Percentiles rank a stretch among this genome's conserved stretches.
Evolutionary conservation across 2,329 filamentous ascomycete genomes (phyloP).

Genomic region (Alternaria sp.): DNA sequence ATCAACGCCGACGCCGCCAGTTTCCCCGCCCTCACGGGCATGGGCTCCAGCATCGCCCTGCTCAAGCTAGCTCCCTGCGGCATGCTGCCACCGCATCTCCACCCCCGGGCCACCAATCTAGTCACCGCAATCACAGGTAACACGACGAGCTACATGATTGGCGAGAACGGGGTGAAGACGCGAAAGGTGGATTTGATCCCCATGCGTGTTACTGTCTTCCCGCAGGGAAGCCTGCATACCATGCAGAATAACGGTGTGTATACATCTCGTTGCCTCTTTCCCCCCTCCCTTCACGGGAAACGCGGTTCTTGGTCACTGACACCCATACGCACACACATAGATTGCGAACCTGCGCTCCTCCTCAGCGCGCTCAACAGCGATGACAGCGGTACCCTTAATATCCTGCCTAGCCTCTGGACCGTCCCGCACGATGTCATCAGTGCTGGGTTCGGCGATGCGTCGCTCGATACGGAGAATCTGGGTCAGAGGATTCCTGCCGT

Average conservation of each 20-base stretch:
- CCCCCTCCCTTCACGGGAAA: too few relatives aligned
- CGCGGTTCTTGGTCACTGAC: not conserved
- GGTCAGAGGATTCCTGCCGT: conserved; percentile 48
- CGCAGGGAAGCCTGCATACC: conserved; percentile 57
- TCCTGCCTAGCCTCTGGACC: conserved; percentile 56
- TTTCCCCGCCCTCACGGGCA: conserved; percentile 59
- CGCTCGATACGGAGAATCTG: conserved; percentile 43
- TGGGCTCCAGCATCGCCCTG: conserved; percentile 59
- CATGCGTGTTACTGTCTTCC: conserved; percentile 62
- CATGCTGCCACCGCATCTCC: conserved; percentile 62
- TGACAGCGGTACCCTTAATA: conserved; percentile 61
- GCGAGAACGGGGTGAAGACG: conserved; percentile 60
- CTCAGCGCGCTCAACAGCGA: conserved; percentile 60
- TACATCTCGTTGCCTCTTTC: conserved; percentile 1
- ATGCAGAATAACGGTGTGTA: conserved; percentile 62
- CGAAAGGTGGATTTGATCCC: conserved; percentile 55
- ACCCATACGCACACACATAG: conserved; percentile 32
- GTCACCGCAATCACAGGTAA: conserved; percentile 60
- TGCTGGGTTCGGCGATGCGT: conserved; percentile 54
- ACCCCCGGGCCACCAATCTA: conserved; percentile 61
- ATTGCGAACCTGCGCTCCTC: conserved; percentile 60
- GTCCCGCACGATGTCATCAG: conserved; percentile 54
- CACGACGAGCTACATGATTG: conserved; percentile 62
- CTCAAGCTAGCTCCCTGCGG: conserved; percentile 60
- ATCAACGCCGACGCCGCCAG: conserved; percentile 63